phyloP scores from a whole-genome alignment of 306 rosid genomes.

The Vigna reflexopilosa region DNA sequence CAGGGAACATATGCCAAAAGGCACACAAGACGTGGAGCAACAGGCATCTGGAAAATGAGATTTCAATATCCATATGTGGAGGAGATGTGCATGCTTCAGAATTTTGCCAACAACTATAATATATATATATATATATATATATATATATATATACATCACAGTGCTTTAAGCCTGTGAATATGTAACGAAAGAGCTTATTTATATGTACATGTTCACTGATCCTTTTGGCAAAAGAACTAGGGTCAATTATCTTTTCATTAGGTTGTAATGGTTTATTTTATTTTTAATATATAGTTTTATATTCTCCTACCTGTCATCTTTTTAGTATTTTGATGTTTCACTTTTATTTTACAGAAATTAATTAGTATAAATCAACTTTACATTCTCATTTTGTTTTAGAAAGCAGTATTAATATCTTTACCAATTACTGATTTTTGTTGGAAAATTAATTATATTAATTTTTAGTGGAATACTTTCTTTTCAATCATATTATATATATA shows the following conservation, averaged over 20 bases:
- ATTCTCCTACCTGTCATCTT: not conserved
- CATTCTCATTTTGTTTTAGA: too few relatives aligned
- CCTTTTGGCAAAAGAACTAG: not conserved
- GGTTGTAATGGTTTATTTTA: not conserved
- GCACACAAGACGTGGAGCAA: conserved; percentile 35
- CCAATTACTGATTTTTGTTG: too few relatives aligned
- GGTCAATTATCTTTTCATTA: not conserved
- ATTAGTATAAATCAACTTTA: not conserved
- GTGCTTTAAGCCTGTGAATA: not conserved
- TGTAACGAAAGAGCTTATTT: not conserved
- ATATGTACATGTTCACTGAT: not conserved
- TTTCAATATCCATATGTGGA: not conserved
- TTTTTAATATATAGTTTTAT: not conserved
- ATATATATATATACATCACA: not conserved
- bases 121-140: too few relatives aligned
- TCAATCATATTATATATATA: too few relatives aligned
- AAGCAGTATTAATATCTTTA: too few relatives aligned
- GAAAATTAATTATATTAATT: too few relatives aligned
- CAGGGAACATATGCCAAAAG: conserved; percentile 47
- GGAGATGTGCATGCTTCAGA: not conserved
- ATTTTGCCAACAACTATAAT: conserved; percentile 3
- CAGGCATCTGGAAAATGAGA: not conserved
- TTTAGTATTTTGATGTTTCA: not conserved
- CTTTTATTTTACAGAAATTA: not conserved
- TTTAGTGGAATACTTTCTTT: too few relatives aligned